A percentile compares a stretch with the other conserved stretches of the same genome.
Conservation (phyloP, 1,284 basidiomycete genomes). For the Heterobasidion irregulare region DNA sequence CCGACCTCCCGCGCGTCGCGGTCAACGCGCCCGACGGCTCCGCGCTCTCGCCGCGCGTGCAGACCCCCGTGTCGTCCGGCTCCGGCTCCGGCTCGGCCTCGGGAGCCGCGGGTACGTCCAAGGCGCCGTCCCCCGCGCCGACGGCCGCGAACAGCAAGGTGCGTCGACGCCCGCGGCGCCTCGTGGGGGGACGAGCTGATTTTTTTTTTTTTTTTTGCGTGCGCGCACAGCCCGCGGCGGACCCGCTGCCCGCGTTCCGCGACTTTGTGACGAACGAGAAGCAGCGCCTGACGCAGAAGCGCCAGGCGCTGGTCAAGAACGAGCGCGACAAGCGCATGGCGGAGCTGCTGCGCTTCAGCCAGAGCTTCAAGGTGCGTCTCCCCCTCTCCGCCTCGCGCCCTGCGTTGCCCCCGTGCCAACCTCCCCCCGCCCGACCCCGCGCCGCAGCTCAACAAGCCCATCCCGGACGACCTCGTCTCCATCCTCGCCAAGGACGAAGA, state of each 20-base stretch:
- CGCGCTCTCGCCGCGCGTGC: slow-evolving; percentile 22
- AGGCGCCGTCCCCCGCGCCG: slow-evolving; percentile 46
- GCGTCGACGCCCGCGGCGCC: background rate
- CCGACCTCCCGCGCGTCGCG: slow-evolving; percentile 58
- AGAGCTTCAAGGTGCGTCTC: slow-evolving; percentile 76
- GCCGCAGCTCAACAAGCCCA: slow-evolving; percentile 79
- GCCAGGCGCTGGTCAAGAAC: slow-evolving; percentile 82
- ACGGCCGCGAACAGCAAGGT: slow-evolving; percentile 15
- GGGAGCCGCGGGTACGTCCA: slow-evolving; percentile 30
- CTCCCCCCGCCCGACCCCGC: background rate
- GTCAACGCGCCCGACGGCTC: slow-evolving; percentile 64
- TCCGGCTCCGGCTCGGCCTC: no score
- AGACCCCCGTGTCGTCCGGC: slow-evolving; percentile 16
- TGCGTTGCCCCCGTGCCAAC: no score
- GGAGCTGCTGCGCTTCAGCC: slow-evolving; percentile 87
- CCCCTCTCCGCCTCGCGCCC: background rate
- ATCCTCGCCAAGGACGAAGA: slow-evolving; percentile 88
- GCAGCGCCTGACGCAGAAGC: slow-evolving; percentile 83
- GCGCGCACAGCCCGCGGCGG: slow-evolving; percentile 45
- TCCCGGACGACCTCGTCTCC: slow-evolving; percentile 90
- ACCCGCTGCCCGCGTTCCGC: slow-evolving; percentile 73
- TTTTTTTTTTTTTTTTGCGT: background rate
- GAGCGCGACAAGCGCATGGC: slow-evolving; percentile 92
- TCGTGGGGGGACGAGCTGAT: background rate
- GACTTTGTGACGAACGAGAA: slow-evolving; percentile 88